Percentiles rank a stretch among this genome's conserved stretches.
phyloP scores from a whole-genome alignment of 2,329 filamentous ascomycete genomes.

The Microdochium paspali region DNA sequence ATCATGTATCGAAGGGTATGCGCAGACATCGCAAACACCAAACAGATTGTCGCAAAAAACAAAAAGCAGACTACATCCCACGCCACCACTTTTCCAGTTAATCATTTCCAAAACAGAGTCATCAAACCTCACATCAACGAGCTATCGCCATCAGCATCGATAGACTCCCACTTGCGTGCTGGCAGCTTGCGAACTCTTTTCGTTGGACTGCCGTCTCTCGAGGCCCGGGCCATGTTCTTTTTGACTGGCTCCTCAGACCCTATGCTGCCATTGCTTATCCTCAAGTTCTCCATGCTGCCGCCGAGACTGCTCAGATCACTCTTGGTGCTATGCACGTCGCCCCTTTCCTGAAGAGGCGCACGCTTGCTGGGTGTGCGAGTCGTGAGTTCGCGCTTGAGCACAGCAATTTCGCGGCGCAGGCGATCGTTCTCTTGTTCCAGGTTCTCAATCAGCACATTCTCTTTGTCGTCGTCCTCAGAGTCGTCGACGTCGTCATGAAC shows the following conservation, averaged over 20 bases:
- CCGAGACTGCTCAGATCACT: slow-evolving; percentile 26
- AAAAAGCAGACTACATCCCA: neutral
- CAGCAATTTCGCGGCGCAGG: slow-evolving; percentile 53
- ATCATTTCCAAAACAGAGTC: neutral
- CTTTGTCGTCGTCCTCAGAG: slow-evolving; percentile 42
- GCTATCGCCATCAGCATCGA: neutral
- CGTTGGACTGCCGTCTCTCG: neutral
- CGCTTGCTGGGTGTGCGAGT: slow-evolving; percentile 55
- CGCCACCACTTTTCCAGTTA: neutral
- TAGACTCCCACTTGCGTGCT: neutral
- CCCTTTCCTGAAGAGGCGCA: slow-evolving; percentile 43
- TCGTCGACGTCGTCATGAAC: slow-evolving; percentile 39
- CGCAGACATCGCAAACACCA: neutral
- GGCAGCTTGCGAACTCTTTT: neutral
- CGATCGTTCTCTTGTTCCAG: slow-evolving; percentile 64
- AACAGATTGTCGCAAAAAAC: neutral
- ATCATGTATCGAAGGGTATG: neutral
- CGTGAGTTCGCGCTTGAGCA: slow-evolving; percentile 56
- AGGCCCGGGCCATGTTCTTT: neutral
- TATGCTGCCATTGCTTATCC: slow-evolving; percentile 29
- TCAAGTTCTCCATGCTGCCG: slow-evolving; percentile 39
- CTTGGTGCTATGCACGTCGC: slow-evolving; percentile 23
- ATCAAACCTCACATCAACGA: neutral
- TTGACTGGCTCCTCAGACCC: neutral
- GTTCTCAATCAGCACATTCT: slow-evolving; percentile 53